Percentiles rank a stretch among this genome's conserved stretches.
Evolutionary conservation across 805 yeast genomes (phyloP).

Genomic region (Suhomyces kilbournensis): DNA sequence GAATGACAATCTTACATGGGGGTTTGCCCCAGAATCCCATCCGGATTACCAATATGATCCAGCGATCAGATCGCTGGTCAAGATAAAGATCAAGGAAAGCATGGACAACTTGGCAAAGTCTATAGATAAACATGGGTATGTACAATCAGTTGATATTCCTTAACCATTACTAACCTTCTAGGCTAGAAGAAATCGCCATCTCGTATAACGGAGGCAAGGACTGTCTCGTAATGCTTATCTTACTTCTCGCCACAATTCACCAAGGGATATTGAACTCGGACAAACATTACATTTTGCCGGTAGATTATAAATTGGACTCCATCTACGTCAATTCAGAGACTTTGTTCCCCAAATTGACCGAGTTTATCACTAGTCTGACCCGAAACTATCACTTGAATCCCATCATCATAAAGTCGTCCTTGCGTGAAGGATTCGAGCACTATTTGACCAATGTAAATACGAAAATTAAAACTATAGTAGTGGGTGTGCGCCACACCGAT

Average conservation of each 20-base stretch:
- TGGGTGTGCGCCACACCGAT: slow-evolving; percentile 86
- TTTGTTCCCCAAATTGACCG: slow-evolving; percentile 68
- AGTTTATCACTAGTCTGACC: slow-evolving; percentile 59
- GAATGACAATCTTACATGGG: slow-evolving; percentile 27
- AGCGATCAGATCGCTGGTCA: slow-evolving; percentile 22
- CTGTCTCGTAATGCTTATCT: slow-evolving; percentile 81
- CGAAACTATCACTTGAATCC: slow-evolving; percentile 53
- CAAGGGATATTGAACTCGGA: slow-evolving; percentile 16
- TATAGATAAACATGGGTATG: slow-evolving; percentile 33
- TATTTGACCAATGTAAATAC: slow-evolving; percentile 53
- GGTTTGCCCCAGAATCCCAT: slow-evolving; percentile 15
- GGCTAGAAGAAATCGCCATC: slow-evolving; percentile 59
- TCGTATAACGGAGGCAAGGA: slow-evolving; percentile 97
- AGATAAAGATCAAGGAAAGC: slow-evolving; percentile 25
- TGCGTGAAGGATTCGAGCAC: slow-evolving; percentile 67
- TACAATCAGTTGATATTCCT: slow-evolving; percentile 3
- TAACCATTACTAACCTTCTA: slow-evolving; percentile 17
- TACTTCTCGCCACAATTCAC: slow-evolving; percentile 59
- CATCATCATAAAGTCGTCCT: slow-evolving; percentile 40
- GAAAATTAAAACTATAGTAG: slow-evolving; percentile 67
- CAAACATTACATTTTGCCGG: slow-evolving; percentile 17
- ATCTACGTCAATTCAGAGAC: slow-evolving; percentile 75
- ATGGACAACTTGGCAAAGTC: slow-evolving; percentile 27
- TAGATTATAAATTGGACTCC: slow-evolving; percentile 44
- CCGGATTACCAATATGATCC: slow-evolving; percentile 20